Base-by-base conservation (phyloP, 148 eudicot species). In the Gaultheria prostrata region DNA sequence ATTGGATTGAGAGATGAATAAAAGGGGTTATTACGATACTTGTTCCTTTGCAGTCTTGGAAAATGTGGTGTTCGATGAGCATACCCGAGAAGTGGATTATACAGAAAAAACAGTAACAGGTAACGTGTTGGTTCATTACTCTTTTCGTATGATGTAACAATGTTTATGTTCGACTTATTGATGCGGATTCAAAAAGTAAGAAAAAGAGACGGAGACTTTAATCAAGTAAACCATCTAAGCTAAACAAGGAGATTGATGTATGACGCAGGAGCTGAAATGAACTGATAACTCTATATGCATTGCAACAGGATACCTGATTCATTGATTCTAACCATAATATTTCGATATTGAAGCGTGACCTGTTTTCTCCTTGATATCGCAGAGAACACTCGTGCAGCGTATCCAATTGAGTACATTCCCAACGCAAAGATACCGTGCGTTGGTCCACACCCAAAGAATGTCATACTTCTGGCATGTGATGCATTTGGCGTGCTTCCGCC, bases 51-150 rank as follows among this genome's bases (percentile, higher is more conserved):
- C 91, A 95, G 98, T 95, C 78, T 74, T 95, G 82, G 98, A 95
- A 86, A 94, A 95, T 81, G 98, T 95, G 82, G 98, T 95, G 72
- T 95, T 95, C 54, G 98, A 95, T 71, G 98, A 95, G 85, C 98
- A 91, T 88, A 93, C 92, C 8, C 89, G 98, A 49, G 98, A 93
- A 69, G 98, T 94, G 74, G 98, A 95, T 82, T 95, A 92, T 83
- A n/a, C 84, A 8, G 98, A 95, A 65, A 94, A 91, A 85, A 94
- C 96, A 11, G 98, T 95, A 11, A 95, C 98, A 86, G 98, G 98
- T 94, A 85, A 85, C 57, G 73, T 81, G 74, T 69, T 49, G 48
- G 30, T 63, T 63, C 70, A 63, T 63, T 21, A 59, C 28, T 24
- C 70, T 24, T 63, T 63, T 63, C 14, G 15, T 24, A 24, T 2